Evolutionary conservation across 2,329 filamentous ascomycete genomes (phyloP).

Genomic region (Cryphonectria japonica): DNA sequence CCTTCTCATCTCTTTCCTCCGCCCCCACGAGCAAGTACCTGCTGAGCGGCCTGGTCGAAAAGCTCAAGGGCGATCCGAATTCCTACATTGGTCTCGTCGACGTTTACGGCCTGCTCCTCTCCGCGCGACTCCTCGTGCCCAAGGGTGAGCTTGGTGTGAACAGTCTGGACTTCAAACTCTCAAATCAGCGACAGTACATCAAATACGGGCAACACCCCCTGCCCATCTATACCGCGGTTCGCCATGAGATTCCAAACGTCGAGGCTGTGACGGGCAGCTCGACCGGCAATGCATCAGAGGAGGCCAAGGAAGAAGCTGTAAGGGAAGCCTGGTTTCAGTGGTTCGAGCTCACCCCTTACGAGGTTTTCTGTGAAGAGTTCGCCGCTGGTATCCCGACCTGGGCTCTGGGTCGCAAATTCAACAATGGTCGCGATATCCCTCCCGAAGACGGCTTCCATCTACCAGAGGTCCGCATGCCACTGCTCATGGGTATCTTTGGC

Average conservation of each 20-base stretch:
- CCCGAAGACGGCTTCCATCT: slow-evolving; percentile 70
- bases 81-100: slow-evolving; percentile 91
- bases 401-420: slow-evolving; percentile 84
- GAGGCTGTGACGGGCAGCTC: slow-evolving; percentile 46
- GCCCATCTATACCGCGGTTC: slow-evolving; percentile 93
- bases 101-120: slow-evolving; percentile 85
- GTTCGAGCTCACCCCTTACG: slow-evolving; percentile 95
- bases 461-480: slow-evolving; percentile 81
- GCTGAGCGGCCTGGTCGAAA: slow-evolving; percentile 86
- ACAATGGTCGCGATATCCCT: slow-evolving; percentile 68
- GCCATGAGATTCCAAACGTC: slow-evolving; percentile 85
- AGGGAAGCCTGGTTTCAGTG: slow-evolving; percentile 93
- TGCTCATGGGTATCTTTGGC: slow-evolving; percentile 93
- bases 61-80: slow-evolving; percentile 78
- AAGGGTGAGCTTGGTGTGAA: slow-evolving; percentile 80
- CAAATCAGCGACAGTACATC: slow-evolving; percentile 78
- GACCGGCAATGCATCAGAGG: slow-evolving; percentile 45
- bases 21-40: slow-evolving; percentile 93
- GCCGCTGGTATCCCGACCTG: slow-evolving; percentile 91
- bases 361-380: slow-evolving; percentile 94
- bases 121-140: slow-evolving; percentile 82
- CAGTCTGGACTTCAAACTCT: slow-evolving; percentile 84
- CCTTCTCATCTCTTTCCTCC: slow-evolving; percentile 78
- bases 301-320: slow-evolving; percentile 56
- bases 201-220: slow-evolving; percentile 80